Percentiles rank a stretch among this genome's conserved stretches.
Conservation (phyloP, 2,329 filamentous ascomycete species). For the Aspergillus unguis region DNA sequence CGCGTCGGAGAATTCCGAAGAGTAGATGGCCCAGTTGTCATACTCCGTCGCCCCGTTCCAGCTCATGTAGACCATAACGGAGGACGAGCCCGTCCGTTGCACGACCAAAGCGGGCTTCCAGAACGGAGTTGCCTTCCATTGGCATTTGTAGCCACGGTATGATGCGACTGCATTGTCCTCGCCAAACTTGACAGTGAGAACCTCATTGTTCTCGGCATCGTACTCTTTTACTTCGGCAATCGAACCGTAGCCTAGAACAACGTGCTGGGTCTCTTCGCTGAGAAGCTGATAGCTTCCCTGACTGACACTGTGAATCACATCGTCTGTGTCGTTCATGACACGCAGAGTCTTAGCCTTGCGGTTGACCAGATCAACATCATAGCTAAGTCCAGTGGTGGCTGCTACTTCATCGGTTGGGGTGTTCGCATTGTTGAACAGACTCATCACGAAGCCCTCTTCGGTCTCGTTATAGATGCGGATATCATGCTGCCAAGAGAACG, state of each 20-base stretch:
- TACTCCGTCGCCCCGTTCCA: conserved; percentile 41
- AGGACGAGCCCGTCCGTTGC: conserved; percentile 12
- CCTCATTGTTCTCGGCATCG: conserved; percentile 27
- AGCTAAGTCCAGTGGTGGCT: conserved; percentile 23
- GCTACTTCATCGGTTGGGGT: conserved; percentile 21
- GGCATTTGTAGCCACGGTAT: conserved; percentile 36
- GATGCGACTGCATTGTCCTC: conserved; percentile 28
- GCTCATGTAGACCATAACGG: conserved; percentile 34
- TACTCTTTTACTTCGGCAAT: conserved; percentile 37
- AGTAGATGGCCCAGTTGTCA: conserved; percentile 35
- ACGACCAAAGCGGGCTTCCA: conserved; percentile 26
- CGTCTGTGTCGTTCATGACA: conserved; percentile 20
- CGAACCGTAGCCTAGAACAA: conserved; percentile 35
- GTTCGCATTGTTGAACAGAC: conserved; percentile 33
- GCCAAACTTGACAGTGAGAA: conserved; percentile 34
- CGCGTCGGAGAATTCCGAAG: conserved; percentile 17
- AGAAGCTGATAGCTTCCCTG: conserved; percentile 31
- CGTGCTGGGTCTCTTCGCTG: conserved; percentile 20
- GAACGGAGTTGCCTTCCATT: conserved; percentile 34
- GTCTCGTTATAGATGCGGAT: conserved; percentile 37
- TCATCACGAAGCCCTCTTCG: conserved; percentile 30
- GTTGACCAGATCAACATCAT: conserved; percentile 23
- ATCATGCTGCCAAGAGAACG: conserved; percentile 35
- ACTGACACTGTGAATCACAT: conserved; percentile 27
- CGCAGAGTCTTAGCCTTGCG: conserved; percentile 23